phyloP scores from a whole-genome alignment of 805 yeast genomes.

The Cyberlindnera mrakii region DNA sequence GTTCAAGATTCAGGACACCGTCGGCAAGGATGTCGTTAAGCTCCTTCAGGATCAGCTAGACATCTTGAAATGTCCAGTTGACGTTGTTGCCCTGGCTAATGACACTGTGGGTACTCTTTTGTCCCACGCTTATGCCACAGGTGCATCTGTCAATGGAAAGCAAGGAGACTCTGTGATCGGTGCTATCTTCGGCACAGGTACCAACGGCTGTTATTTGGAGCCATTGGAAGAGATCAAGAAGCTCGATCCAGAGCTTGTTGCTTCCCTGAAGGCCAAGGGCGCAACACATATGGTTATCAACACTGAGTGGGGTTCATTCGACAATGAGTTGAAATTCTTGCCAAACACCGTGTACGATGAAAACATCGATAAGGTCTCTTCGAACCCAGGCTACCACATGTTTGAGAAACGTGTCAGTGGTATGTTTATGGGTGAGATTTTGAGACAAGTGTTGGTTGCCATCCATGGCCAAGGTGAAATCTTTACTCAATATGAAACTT shows the following conservation, averaged over 20 bases:
- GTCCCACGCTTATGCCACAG: conserved; percentile 77
- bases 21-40: conserved; percentile 76
- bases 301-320: conserved; percentile 98
- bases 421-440: conserved; percentile 87
- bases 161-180: conserved; percentile 80
- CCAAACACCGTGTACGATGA: conserved; percentile 78
- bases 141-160: conserved; percentile 44
- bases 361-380: conserved; percentile 61
- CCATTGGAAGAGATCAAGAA: conserved; percentile 67
- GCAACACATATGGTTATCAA: conserved; percentile 77
- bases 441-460: conserved; percentile 69
- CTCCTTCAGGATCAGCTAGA: conserved; percentile 68
- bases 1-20: conserved; percentile 77
- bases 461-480: conserved; percentile 53
- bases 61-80: conserved; percentile 50
- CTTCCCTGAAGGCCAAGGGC: conserved; percentile 34
- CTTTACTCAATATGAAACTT: conserved; percentile 44
- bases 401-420: conserved; percentile 92
- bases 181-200: conserved; percentile 94
- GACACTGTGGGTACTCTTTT: conserved; percentile 94
- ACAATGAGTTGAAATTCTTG: conserved; percentile 66
- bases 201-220: conserved; percentile 93
- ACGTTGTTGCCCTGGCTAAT: conserved; percentile 84
- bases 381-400: conserved; percentile 83
- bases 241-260: conserved; percentile 43